Evolutionary conservation across 1,284 basidiomycete species (phyloP), one percentile per base, ranked within the genome.

Genomic region (Abortiporus biennis): DNA sequence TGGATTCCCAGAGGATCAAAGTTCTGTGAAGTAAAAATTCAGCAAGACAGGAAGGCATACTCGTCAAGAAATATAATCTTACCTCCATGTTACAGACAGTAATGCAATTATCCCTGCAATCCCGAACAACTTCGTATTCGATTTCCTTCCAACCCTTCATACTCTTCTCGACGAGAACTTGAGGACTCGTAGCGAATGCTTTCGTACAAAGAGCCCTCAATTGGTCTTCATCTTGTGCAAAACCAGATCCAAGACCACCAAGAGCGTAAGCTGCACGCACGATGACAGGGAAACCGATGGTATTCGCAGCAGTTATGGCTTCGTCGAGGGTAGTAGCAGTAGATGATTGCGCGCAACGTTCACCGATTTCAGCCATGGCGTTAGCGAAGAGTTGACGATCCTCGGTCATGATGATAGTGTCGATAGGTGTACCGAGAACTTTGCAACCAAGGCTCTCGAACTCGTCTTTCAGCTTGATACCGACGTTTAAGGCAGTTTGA

Each of bases 141-240:
- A 98, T 92, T 71, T 99, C 95, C 69, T 99, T 98, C 93, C 93
- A 98, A 11, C 95, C 95, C 69, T 98, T 97, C 94, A 99, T 98
- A 60, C 90, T 93, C 75, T 85, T 95, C 73, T 99, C 95, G 19
- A 99, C 92, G 20, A 99, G 74, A 1, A 99, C 94, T 68, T 99
- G 95, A 38, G 95, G 93, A 54, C 87, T 92, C 24, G 92, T 97
- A 36, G 95, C 94, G 61, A 99, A 97, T 11, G 95, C 93, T 69
- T 94, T 95, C 54, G 71, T 76, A 61, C 93, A 97, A 20, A 98
- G 70, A 40, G 89, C 88, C 54, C 80, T 77, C 49, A 98, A 73
- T 69, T 97, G 90, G 15, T 68, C 73, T 62, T 92, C 92, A 58
- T 97, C 73, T 63, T 92, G 81, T 32, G 95, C 95, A 55, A 99